Evolutionary conservation across 2,329 filamentous ascomycete species (phyloP), one percentile per base, ranked within the genome.

Genomic region (Aspergillus phoenicis): DNA sequence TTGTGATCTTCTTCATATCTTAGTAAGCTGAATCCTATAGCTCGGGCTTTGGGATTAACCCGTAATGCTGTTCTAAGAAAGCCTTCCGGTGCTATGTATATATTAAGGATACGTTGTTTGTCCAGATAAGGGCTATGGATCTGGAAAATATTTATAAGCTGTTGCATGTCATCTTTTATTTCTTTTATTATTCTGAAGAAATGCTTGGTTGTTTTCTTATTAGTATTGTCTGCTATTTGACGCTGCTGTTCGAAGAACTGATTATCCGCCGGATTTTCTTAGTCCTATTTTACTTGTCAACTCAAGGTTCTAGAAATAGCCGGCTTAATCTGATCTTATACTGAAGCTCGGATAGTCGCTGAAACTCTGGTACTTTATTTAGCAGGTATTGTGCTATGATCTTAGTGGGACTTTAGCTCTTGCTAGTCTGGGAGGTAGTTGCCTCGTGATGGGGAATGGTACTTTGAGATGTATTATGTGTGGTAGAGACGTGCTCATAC

Each of bases 1-100:
- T 52, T 36, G 22, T 62, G 60, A 8, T 60, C 58, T 7, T 60
- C 60, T 28, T 58, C 11, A 5, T 4, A 8, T 8, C 15, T 30
- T 11, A 57, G 59, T 17, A 64, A 24, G 17, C 52, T 64, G 57
- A 64, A 62, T 33, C 33, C 60, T 4, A 62, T 4, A 20, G 64
- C 67, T 17, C 70, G 70, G 3, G 80, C 73, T 0, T 52, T 36
- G 0, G 71, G 77, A 52, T 80, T 81, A 10, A 65, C 61, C 4
- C 68, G 38, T 26, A 84, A 62, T 0, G 77, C 77, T 8, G 69
- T 71, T 0, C 65, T 62, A 2, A 82, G 70, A 63, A 84, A 87
- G 1, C 81, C 84, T 4, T 84, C 84, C 0, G 84, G 84, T 0
- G 84, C 84, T 74, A 83, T 81, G 68, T 84, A 85, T 62, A 85